Evolutionary conservation across 257 asterid genomes (phyloP).

Genomic region (Fraxinus excelsior): DNA sequence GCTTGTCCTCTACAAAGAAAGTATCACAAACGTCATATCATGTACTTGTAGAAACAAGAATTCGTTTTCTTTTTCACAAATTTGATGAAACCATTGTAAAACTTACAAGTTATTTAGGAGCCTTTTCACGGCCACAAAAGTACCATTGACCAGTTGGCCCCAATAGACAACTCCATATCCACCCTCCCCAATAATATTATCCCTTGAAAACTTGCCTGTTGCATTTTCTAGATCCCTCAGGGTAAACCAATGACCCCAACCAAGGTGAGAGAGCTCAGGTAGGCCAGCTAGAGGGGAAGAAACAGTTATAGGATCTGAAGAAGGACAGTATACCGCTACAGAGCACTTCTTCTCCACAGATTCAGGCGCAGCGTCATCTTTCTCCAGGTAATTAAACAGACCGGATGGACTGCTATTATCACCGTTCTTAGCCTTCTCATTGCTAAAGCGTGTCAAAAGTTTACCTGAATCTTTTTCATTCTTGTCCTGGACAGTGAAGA

Average conservation of each 20-base stretch:
- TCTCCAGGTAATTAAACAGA: slow-evolving; percentile 37
- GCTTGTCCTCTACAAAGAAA: slow-evolving; percentile 73
- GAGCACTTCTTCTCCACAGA: slow-evolving; percentile 40
- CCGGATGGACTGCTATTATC: slow-evolving; percentile 37
- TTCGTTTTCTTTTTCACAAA: not conserved
- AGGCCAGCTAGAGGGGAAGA: slow-evolving; percentile 65
- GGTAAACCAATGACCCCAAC: slow-evolving; percentile 97
- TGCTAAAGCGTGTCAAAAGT: slow-evolving; percentile 40
- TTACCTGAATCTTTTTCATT: slow-evolving; percentile 48
- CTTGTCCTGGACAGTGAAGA: slow-evolving; percentile 34
- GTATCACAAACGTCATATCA: not conserved
- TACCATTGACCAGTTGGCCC: slow-evolving; percentile 65
- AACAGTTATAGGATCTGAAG: slow-evolving; percentile 27
- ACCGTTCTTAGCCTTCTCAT: slow-evolving; percentile 31
- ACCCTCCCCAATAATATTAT: slow-evolving; percentile 79
- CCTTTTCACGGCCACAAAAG: slow-evolving; percentile 76
- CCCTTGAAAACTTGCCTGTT: slow-evolving; percentile 64
- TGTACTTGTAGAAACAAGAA: not conserved
- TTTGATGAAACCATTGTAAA: not conserved
- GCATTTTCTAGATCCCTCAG: slow-evolving; percentile 77
- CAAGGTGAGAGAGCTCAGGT: slow-evolving; percentile 83
- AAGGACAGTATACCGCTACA: slow-evolving; percentile 12
- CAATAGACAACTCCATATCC: slow-evolving; percentile 87
- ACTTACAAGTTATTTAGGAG: slow-evolving; percentile 86
- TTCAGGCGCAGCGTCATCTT: slow-evolving; percentile 32